Evolutionary conservation across 305 asterid species (phyloP), one percentile per base, ranked within the genome.

Genomic region (Rubia occidens): DNA sequence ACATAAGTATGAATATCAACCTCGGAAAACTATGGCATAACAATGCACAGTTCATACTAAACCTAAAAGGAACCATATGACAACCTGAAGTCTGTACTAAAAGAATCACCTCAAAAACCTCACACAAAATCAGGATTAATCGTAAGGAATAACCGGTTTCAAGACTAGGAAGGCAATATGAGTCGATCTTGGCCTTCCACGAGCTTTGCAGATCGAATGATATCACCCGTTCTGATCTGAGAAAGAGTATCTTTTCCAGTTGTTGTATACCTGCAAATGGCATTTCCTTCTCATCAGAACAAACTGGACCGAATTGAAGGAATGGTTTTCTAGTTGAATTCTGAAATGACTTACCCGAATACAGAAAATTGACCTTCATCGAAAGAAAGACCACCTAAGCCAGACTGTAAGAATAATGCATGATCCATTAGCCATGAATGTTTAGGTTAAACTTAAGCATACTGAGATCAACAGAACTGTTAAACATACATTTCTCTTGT

Each of bases 281-380:
- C 62, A 62, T 69, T 63, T 56, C 40, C 39, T 40, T 64, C 20
- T 15, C 15, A 61, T 69, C 17, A 72, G 20, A 8, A 35, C 61
- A 67, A 1, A 17, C 6, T 21, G n/a, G 58, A 51, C 17, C n/a
- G 66, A 42, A 42, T 26, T 3, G 20, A n/a, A 68, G 13, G 32
- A 45, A 45, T 20, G 40, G 29, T 11, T 20, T 71, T 61, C 61
- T 11, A 5, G 29, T 14, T 59, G 66, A n/a, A 24, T 51, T 51
- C 65, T 17, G 60, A 37, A 60, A 69, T 11, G 51, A 71, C 79
- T 71, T 86, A 90, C 98, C 98, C 95, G 55, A 90, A 86, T 51
- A 93, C 97, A 0, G 97, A 86, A 84, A 93, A 93, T 80, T 90
- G 98, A 59, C 96, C 98, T 80, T 93, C 97, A 4, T 93, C 97